Base-by-base conservation (phyloP, 108 stramenopile species). In the Mediolabrus comicus region DNA sequence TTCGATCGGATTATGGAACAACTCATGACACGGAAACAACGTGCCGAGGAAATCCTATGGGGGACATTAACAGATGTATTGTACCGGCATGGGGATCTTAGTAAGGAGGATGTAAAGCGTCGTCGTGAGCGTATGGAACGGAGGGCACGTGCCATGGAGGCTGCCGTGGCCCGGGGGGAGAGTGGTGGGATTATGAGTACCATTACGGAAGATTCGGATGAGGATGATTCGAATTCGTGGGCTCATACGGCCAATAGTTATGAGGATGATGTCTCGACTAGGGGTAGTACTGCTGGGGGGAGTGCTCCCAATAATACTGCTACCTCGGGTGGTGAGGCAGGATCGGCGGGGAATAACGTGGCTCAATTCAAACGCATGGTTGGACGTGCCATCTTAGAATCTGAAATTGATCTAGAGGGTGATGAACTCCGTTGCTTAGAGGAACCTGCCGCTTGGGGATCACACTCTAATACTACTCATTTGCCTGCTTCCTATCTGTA, bases 1-100 rank as follows among this genome's bases (percentile, higher is more conserved):
- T 78, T 92, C 67, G 84, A 89, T 61, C 77, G 82, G 54, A 91
- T 91, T 62, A 82, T 87, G 83, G 88, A 94, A 60, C 92, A 94
- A 62, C 72, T 94, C 51, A 86, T 90, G 87, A 66, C 81, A 19
- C 82, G 92, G 27, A 91, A 94, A 63, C 92, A 91, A 83, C 76
- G 77, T 51, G 92, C 89, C 0, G 92, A 91, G 74, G 89, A 94
- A 67, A 86, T 94, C 36, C 65, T 94, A 30, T 94, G 92, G 92
- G 90, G 87, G 12, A 85, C 85, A 9, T 57, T 91, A 6, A 54
- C 61, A 59, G 90, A 91, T 74, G 85, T 94, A 9, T n/a, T 94
- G n/a, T 94, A 87, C 59, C 66, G 90, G 25, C 75, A 75, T 35
- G 58, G 60, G 30, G 67, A 69, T 27, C n/a, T 52, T 49, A 56